Conservation (phyloP, 306 rosid species). For the Medicago arabica region DNA sequence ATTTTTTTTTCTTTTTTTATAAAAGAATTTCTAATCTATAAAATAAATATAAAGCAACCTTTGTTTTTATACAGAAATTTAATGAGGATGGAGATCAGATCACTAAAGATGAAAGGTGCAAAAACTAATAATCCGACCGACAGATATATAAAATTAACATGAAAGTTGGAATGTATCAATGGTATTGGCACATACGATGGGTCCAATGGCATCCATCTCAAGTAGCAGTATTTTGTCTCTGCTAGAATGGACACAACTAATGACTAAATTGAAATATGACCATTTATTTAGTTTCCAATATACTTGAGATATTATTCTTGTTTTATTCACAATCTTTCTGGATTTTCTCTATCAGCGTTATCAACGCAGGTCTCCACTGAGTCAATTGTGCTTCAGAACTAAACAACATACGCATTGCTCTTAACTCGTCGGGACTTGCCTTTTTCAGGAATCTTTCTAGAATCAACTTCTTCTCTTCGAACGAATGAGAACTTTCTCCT, state of each 20-base stretch:
- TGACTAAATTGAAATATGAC: conserved; percentile 40
- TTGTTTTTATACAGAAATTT: neutral
- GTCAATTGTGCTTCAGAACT: conserved; percentile 50
- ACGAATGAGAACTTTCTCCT: conserved; percentile 41
- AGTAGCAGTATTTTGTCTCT: conserved; percentile 18
- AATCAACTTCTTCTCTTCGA: conserved; percentile 48
- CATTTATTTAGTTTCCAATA: conserved; percentile 8
- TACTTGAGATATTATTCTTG: neutral
- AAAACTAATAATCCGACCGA: neutral
- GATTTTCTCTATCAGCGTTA: conserved; percentile 59
- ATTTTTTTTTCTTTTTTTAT: too few species aligned
- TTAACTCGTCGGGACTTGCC: conserved; percentile 65
- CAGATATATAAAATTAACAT: neutral
- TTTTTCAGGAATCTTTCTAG: conserved; percentile 61
- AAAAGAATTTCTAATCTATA: too few species aligned
- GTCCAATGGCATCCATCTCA: neutral
- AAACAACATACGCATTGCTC: conserved; percentile 55
- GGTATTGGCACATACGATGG: neutral
- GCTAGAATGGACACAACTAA: conserved; percentile 50
- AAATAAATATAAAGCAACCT: too few species aligned
- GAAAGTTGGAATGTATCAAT: conserved; percentile 28
- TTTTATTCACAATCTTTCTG: conserved; percentile 44
- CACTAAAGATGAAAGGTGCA: conserved; percentile 16
- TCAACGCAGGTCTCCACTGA: conserved; percentile 51
- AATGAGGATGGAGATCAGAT: conserved; percentile 5